These are phyloP conservation scores for Podospora tetraspora DNA, from an alignment of 495 filamentous ascomycete genomes.

Conservation along the genomic window DNA sequence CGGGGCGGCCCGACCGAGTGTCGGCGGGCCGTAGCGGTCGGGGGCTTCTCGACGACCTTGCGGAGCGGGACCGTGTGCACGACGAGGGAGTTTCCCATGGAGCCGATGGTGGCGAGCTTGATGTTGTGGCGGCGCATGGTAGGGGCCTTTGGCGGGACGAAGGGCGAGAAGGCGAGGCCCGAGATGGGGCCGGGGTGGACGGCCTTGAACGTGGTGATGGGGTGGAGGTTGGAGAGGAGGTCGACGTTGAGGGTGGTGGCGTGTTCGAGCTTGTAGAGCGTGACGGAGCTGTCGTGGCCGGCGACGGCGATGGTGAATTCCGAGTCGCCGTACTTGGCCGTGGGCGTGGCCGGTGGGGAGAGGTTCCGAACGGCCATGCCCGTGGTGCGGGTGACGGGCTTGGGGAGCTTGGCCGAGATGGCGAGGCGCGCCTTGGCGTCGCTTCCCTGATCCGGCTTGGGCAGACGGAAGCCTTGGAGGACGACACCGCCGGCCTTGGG, in stretches of 20 bases:
- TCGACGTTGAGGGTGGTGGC: conserved; percentile 39
- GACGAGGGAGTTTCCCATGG: conserved; percentile 76
- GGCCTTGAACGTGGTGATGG: conserved; percentile 58
- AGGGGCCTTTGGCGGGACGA: conserved; percentile 49
- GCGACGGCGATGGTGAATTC: conserved; percentile 79
- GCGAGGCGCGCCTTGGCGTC: conserved; percentile 40
- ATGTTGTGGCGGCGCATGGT: conserved; percentile 52
- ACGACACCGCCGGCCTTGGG: conserved; percentile 43
- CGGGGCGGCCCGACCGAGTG: conserved; percentile 34
- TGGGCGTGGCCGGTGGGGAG: conserved; percentile 42
- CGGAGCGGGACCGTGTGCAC: conserved; percentile 77
- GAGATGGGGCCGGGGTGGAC: conserved; percentile 87
- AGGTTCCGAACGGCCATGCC: conserved; percentile 71
- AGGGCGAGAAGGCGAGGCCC: conserved; percentile 71
- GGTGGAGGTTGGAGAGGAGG: conserved; percentile 52
- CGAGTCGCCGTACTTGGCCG: conserved; percentile 47
- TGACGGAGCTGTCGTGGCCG: conserved; percentile 75
- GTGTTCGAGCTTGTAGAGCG: conserved; percentile 66
- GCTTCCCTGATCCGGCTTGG: conserved; percentile 25
- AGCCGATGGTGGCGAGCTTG: conserved; percentile 73
- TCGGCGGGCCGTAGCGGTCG: conserved; percentile 40
- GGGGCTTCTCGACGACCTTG: conserved; percentile 38
- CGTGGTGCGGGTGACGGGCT: conserved; percentile 47
- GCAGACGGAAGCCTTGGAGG: conserved; percentile 49
- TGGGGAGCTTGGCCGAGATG: conserved; percentile 39